Base-by-base conservation (phyloP, 2,329 filamentous ascomycete species). In the Stenocarpella maydis region DNA sequence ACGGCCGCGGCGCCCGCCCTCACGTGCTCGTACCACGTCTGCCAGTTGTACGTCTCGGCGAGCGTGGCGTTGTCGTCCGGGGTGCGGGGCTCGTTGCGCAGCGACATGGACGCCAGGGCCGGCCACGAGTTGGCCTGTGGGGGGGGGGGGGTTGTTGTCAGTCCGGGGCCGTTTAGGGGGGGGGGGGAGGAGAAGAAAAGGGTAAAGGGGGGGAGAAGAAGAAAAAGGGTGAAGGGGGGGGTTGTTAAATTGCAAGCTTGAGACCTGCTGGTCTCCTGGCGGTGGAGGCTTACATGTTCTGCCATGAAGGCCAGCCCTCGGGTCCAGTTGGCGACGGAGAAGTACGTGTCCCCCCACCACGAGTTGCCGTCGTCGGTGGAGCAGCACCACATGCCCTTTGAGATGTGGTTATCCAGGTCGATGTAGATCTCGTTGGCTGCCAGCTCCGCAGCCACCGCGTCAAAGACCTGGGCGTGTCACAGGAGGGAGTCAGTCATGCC, bases 341-440 rank as follows among this genome's bases (percentile, higher is more conserved):
- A 89, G 73, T 85, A 82, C 1, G 77, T 82, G 72, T 88, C 86
- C 19, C 85, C 83, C 73, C 84, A 86, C 84, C 84, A 86, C 31
- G 80, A 75, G 72, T 86, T 86, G 9, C 84, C 84, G 64, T 86
- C 84, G 0, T 74, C 76, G 2, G 76, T 77, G 49, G 75, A 79
- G 72, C 84, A 86, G 71, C 84, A 86, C 84, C 85, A 87, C 45
- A 76, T 77, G 1, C 80, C 85, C 55, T 80, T 80, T 6, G 83
- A 85, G 69, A 86, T 81, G 73, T 86, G 85, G 67, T 86, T 86
- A 73, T 86, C 84, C 0, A 86, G 77, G 71, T 85, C 81, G 3
- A 86, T 78, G 72, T 84, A 84, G 65, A 86, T 81, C 45, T 82
- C 74, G 70, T 85, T 85, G 24, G 79, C 81, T 0, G 81, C 77